Evolutionary conservation across 441 rosid genomes (phyloP).

Genomic region (Populus tomentosa): DNA sequence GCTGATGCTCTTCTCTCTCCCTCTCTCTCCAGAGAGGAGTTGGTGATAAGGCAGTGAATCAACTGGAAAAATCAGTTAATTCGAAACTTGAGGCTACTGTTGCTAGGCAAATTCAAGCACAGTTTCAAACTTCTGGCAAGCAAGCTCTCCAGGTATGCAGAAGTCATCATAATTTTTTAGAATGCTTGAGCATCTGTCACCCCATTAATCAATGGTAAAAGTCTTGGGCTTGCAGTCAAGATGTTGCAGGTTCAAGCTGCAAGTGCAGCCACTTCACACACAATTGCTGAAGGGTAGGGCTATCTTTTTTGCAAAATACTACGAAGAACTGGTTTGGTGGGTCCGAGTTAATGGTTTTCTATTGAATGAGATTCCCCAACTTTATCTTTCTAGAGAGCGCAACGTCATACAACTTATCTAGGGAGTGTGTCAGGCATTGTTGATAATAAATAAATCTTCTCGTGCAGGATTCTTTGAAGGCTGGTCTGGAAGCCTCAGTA

Average conservation of each 20-base stretch:
- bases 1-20: too few species aligned
- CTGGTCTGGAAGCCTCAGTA: slow-evolving; percentile 59
- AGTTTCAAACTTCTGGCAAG: slow-evolving; percentile 72
- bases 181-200: too few species aligned
- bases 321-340: neutral
- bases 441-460: too few species aligned
- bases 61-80: slow-evolving; percentile 57
- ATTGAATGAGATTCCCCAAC: neutral
- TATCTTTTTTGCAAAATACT: neutral
- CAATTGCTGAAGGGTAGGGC: neutral
- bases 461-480: slow-evolving; percentile 57
- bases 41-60: too few species aligned
- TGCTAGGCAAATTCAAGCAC: slow-evolving; percentile 68
- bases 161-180: too few species aligned
- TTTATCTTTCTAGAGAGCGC: neutral
- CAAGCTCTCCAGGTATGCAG: slow-evolving; percentile 62
- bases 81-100: slow-evolving; percentile 60
- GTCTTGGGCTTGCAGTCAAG: neutral
- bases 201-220: neutral
- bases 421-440: neutral
- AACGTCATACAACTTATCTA: neutral
- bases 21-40: too few species aligned
- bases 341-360: neutral
- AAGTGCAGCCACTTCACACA: neutral
- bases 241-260: neutral